Evolutionary conservation across 2,329 filamentous ascomycete genomes (phyloP).

Genomic region (Neofusicoccum ribis): DNA sequence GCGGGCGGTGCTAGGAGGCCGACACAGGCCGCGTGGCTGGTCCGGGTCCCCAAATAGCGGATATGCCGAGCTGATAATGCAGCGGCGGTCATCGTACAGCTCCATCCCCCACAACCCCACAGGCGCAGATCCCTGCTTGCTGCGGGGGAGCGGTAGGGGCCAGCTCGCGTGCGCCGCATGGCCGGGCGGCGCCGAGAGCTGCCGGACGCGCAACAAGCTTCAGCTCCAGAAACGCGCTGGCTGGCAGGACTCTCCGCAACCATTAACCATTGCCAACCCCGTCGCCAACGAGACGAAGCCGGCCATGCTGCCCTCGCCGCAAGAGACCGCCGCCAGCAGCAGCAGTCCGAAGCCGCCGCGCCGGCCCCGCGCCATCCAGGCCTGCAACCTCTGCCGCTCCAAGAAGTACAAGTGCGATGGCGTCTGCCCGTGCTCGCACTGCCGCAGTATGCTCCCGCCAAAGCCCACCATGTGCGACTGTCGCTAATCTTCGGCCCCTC

Average conservation of each 20-base stretch:
- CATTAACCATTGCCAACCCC: not conserved
- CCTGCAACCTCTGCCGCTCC: slow-evolving; percentile 48
- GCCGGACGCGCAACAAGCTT: not conserved
- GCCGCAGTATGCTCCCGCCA: slow-evolving; percentile 38
- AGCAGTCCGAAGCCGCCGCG: slow-evolving; percentile 19
- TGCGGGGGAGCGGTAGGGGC: not conserved
- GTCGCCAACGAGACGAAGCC: not conserved
- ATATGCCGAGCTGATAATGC: not conserved
- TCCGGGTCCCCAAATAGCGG: not conserved
- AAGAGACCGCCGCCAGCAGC: slow-evolving; percentile 14
- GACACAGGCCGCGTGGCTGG: not conserved
- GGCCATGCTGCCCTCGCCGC: slow-evolving; percentile 18
- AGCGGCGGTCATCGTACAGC: not conserved
- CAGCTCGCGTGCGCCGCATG: not conserved
- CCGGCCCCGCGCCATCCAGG: slow-evolving; percentile 46
- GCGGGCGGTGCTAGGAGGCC: not conserved
- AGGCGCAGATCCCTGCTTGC: slow-evolving; percentile 5
- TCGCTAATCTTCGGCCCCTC: not conserved
- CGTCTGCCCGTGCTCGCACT: slow-evolving; percentile 46
- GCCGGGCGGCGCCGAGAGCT: not conserved
- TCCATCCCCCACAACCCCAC: not conserved
- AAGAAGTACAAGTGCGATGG: slow-evolving; percentile 55
- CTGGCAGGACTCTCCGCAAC: not conserved
- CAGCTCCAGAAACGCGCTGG: not conserved
- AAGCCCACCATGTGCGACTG: not conserved